Conservation (phyloP, 1,284 basidiomycete species). For the Ganoderma leucocontextum region DNA sequence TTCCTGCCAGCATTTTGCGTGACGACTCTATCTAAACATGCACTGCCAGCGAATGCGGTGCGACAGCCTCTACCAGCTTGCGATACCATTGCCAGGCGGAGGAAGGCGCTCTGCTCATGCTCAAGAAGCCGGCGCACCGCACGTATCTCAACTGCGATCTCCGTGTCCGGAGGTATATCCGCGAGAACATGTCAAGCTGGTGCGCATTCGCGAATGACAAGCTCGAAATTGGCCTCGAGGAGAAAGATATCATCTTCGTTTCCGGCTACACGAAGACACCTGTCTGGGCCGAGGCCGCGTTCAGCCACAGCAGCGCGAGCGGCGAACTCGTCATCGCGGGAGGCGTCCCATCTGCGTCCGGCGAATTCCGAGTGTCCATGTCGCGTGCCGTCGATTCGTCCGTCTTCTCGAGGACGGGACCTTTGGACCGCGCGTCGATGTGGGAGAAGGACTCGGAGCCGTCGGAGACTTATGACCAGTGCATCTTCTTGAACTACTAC, state of each 20-base stretch:
- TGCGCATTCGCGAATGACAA: conserved; percentile 13
- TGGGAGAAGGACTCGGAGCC: background rate
- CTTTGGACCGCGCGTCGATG: background rate
- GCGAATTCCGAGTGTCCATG: conserved; percentile 10
- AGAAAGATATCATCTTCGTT: conserved; percentile 32
- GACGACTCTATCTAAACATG: background rate
- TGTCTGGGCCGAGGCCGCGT: conserved; percentile 29
- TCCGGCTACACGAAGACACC: conserved; percentile 30
- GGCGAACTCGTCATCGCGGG: conserved; percentile 10
- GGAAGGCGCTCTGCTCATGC: conserved; percentile 19
- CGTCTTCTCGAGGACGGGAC: background rate
- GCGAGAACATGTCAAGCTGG: conserved; percentile 11
- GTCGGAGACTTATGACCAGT: conserved; percentile 1
- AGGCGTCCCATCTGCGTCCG: conserved; percentile 7
- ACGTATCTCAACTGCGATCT: conserved; percentile 4
- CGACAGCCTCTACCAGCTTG: background rate
- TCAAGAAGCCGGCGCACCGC: conserved; percentile 11
- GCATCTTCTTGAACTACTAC: conserved; percentile 22
- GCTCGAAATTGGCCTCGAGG: conserved; percentile 15
- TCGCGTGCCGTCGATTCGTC: background rate
- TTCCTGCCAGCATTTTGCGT: background rate
- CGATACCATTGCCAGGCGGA: conserved; percentile 18
- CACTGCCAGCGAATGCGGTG: background rate
- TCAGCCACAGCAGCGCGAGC: conserved; percentile 2
- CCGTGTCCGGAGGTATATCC: conserved; percentile 11